Base-by-base conservation (phyloP, 805 yeast genomes). In the Torulaspora quercuum region DNA sequence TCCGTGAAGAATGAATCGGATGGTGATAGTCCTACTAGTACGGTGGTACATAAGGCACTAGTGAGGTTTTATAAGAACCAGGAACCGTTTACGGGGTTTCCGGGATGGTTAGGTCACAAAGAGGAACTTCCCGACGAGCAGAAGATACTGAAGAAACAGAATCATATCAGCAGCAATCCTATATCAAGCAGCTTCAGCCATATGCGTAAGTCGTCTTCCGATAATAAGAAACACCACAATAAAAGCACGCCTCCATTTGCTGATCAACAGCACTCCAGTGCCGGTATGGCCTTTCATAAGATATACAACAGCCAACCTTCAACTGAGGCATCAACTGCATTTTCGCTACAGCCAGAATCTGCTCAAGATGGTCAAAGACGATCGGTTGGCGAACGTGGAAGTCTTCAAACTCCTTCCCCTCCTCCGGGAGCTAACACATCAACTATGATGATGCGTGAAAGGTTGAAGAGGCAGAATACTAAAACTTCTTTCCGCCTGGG, bases 41-140 rank as follows among this genome's bases (percentile, higher is more conserved):
- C 77, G 0, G 59, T 70, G 6, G 60, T 72, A 4, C 71, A 69
- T 41, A 63, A 71, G 39, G 69, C 75, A 1, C 42, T 72, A 29
- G 65, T 68, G 7, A 58, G 61, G 33, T 67, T 53, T 49, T 72
- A 70, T 43, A 43, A 56, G 31, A 49, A 44, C 10, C 56, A 52
- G 29, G 59, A 52, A 23, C 61, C 60, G 1, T 59, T 59, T 33
- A 52, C 55, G 20, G 66, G 65, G 2, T 59, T 57, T 17, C 67
- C 67, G 6, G 59, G 55, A 2, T 62, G 67, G 67, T 36, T 62
- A 19, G 67, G 65, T 4, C 59, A 59, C 31, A 56, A 54, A 17
- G 61, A 57, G 24, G 63, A 60, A 5, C 29, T 56, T 7, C 58
- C 63, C 10, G 51, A 59, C 29, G 62, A 60, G 35, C 57, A 59